A percentile compares a stretch with the other conserved stretches of the same genome.
Evolutionary conservation across 805 yeast genomes (phyloP).

Genomic region (Kurtzmaniella cleridarum): DNA sequence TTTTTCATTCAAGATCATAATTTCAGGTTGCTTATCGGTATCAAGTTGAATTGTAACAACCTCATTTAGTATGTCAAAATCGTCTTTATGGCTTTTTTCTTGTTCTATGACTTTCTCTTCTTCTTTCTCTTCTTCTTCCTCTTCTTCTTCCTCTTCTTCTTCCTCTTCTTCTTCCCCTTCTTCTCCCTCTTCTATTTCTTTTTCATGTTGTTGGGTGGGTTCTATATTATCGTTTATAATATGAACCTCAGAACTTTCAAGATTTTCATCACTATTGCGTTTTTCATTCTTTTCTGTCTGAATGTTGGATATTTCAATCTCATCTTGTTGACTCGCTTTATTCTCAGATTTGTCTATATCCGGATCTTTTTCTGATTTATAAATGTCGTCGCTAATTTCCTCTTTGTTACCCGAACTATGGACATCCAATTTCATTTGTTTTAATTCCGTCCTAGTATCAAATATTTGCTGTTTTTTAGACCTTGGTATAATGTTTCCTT

Average conservation of each 20-base stretch:
- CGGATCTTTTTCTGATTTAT: background rate
- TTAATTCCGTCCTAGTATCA: constrained; percentile 18
- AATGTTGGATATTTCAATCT: too few species aligned
- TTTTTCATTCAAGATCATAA: too few species aligned
- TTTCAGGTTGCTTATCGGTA: too few species aligned
- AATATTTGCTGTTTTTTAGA: constrained; percentile 21
- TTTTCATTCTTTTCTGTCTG: too few species aligned
- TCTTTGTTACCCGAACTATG: background rate
- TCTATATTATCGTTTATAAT: background rate
- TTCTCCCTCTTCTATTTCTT: background rate
- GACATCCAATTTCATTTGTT: too few species aligned
- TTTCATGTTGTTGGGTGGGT: background rate
- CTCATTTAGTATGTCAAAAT: background rate
- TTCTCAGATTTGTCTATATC: too few species aligned
- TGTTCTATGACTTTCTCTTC: constrained; percentile 3
- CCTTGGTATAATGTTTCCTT: constrained; percentile 33
- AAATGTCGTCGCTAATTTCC: background rate
- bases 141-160: background rate
- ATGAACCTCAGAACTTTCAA: too few species aligned
- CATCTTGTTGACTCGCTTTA: too few species aligned
- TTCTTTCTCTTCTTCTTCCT: constrained; percentile 1
- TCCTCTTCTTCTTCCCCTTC: constrained; percentile 1
- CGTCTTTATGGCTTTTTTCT: too few species aligned
- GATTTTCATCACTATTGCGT: background rate
- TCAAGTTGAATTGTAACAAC: too few species aligned